Percentiles rank a stretch among this genome's conserved stretches.
phyloP scores from a whole-genome alignment of 345 rosid species.

The Murraya paniculata region DNA sequence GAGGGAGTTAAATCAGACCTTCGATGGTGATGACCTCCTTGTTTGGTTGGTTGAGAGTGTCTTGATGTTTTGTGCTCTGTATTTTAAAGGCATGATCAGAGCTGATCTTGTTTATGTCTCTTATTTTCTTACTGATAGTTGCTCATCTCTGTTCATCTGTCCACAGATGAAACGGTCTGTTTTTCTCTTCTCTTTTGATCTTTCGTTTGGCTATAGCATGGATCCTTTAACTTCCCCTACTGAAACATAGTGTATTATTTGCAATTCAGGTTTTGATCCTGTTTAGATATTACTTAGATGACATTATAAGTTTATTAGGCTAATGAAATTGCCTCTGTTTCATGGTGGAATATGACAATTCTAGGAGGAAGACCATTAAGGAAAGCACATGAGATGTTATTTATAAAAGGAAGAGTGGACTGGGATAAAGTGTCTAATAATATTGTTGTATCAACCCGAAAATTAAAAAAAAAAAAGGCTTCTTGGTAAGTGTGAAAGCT shows the following conservation, averaged over 20 bases:
- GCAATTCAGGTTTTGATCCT: not conserved
- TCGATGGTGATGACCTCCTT: not conserved
- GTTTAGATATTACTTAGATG: not conserved
- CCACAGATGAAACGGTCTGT: not conserved
- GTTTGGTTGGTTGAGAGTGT: not conserved
- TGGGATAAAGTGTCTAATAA: not conserved
- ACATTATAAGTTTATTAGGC: not conserved
- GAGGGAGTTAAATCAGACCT: not conserved
- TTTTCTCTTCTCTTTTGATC: not conserved
- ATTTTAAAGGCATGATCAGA: not conserved
- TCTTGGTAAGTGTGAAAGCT: not conserved
- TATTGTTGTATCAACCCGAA: not conserved
- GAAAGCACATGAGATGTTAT: not conserved
- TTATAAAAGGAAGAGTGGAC: not conserved
- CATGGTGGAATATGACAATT: not conserved
- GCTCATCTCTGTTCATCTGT: not conserved
- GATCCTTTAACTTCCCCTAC: not conserved
- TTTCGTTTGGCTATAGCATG: not conserved
- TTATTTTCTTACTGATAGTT: not conserved
- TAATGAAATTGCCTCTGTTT: slow-evolving; percentile 3
- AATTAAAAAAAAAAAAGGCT: not conserved
- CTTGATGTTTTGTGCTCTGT: not conserved
- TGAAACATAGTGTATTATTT: not conserved
- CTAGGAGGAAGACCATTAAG: not conserved
- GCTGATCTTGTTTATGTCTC: not conserved